phyloP scores from a whole-genome alignment of 257 asterid species.

The Solanum chiquidenum region DNA sequence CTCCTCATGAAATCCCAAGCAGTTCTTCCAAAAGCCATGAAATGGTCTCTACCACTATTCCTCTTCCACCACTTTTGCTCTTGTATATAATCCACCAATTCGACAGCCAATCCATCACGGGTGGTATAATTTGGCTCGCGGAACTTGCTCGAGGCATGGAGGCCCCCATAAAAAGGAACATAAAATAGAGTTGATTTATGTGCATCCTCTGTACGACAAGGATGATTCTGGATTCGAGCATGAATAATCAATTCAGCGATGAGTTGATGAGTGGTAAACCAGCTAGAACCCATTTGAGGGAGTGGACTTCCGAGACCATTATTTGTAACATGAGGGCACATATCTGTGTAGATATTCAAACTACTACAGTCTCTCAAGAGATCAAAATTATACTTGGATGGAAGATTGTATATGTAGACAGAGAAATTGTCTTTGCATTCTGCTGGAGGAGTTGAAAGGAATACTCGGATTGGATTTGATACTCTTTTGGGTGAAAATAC shows the following conservation, averaged over 20 bases:
- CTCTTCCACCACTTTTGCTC: not conserved
- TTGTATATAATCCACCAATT: not conserved
- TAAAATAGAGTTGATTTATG: not conserved
- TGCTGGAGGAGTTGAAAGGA: not conserved
- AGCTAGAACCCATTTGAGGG: not conserved
- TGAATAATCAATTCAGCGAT: not conserved
- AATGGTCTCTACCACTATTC: not conserved
- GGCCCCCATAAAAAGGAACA: not conserved
- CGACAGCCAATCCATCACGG: not conserved
- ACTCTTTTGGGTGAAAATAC: not conserved
- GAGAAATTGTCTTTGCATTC: not conserved
- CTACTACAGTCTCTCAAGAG: not conserved
- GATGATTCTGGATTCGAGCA: not conserved
- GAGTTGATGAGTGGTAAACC: conserved; percentile 2
- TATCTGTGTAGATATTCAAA: not conserved
- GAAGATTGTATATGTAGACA: not conserved
- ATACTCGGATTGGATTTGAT: not conserved
- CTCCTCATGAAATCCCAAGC: not conserved
- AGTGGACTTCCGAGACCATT: not conserved
- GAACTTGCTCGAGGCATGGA: not conserved
- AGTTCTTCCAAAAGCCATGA: conserved; percentile 2
- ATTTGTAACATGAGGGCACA: conserved; percentile 2
- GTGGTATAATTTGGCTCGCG: not conserved
- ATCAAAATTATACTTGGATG: not conserved
- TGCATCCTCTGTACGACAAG: not conserved